Base-by-base conservation (phyloP, 352 stramenopile genomes). In the Peronospora tabacina region DNA sequence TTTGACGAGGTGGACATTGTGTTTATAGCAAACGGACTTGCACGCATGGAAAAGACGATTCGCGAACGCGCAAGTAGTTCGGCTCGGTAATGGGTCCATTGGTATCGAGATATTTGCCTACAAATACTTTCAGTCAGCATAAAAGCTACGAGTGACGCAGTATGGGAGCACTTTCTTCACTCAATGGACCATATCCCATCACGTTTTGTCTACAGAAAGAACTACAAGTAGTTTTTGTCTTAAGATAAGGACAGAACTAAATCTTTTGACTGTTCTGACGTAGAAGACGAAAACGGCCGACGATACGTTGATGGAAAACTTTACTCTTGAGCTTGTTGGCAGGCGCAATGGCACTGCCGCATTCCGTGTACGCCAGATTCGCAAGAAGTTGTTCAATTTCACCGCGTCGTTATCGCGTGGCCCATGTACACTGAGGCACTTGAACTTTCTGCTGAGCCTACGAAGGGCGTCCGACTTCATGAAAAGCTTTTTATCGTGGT, bases 401-500 rank as follows among this genome's bases (percentile, higher is more conserved):
- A 81, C 7, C 72, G 72, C 22, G 65, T 85, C 13, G 60, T 87
- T 26, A 76, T 87, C 12, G 68, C 72, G 11, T 87, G 70, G 75
- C 65, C 68, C 9, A 72, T 70, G 22, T 63, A 75, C 39, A 63
- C 70, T 7, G 72, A 84, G 41, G 63, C 72, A 0, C 55, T 81
- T 7, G 65, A 79, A 44, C 55, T 84, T 22, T 72, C 65, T 19
- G 71, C 71, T 26, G 66, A 71, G 43, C 66, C 60, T 1, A 79
- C 70, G 33, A 71, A 77, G 40, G 75, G 75, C 44, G 65, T 85
- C 3, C 55, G 67, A 17, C 62, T 87, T 32, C 63, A 72, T 40
- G 72, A 83, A 41, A 72, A 70, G 17, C 74, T 73, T 30, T 85
- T 72, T 59, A 85, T 65, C 20, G 70, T 87, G 48, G 66, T 87